phyloP scores from a whole-genome alignment of 371 early-diverging fungal genomes.

The Mortierella polycephala region DNA sequence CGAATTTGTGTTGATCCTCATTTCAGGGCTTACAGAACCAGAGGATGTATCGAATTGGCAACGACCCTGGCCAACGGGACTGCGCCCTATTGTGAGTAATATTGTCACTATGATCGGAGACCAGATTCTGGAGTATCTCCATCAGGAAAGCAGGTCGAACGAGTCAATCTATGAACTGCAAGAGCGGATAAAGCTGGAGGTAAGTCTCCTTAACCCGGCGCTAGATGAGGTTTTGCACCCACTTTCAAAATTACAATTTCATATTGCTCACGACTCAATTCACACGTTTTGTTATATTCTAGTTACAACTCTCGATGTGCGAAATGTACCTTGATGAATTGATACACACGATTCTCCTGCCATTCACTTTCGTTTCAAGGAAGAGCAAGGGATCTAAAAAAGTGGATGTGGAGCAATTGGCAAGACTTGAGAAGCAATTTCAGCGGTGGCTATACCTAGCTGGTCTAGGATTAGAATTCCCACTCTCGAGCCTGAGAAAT shows the following conservation, averaged over 20 bases:
- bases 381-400: conserved; percentile 29
- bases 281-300: neutral
- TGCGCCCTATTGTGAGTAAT: conserved; percentile 13
- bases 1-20: conserved; percentile 34
- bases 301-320: conserved; percentile 33
- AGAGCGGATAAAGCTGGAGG: conserved; percentile 23
- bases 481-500: neutral
- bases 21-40: conserved; percentile 10
- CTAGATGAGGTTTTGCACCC: too few species aligned
- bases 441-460: conserved; percentile 41
- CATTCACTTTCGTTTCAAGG: conserved; percentile 12
- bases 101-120: conserved; percentile 28
- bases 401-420: conserved; percentile 29
- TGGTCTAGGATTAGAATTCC: conserved; percentile 18
- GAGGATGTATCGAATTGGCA: conserved; percentile 30
- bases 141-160: conserved; percentile 13
- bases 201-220: neutral
- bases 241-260: too few species aligned
- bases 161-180: neutral
- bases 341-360: conserved; percentile 29
- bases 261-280: neutral
- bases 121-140: conserved; percentile 36
- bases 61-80: conserved; percentile 28
- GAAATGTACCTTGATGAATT: conserved; percentile 48
- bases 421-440: conserved; percentile 26